Conservation (phyloP, 2,329 filamentous ascomycete species). For the Aspergillus viridinutans region DNA sequence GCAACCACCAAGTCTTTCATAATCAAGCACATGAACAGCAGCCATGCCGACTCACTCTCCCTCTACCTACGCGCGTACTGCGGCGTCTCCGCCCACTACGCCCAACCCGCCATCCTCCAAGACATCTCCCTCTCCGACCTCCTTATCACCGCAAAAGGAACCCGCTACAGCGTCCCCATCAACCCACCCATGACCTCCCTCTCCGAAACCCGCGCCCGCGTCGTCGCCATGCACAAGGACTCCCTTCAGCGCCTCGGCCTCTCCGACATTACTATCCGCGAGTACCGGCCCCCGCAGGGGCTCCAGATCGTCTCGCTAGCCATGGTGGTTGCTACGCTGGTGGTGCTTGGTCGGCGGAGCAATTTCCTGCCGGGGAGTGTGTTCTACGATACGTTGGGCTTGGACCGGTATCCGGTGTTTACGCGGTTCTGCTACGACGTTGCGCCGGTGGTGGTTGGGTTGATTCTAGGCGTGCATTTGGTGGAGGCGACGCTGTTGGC, state of each 20-base stretch:
- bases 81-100: slow-evolving; percentile 52
- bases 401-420: slow-evolving; percentile 55
- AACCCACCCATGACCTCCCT: slow-evolving; percentile 66
- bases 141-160: slow-evolving; percentile 53
- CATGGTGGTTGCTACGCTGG: slow-evolving; percentile 52
- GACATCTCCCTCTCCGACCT: slow-evolving; percentile 64
- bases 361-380: slow-evolving; percentile 52
- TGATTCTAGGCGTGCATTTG: slow-evolving; percentile 62
- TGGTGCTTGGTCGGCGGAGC: slow-evolving; percentile 47
- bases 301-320: slow-evolving; percentile 53
- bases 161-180: slow-evolving; percentile 55
- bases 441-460: slow-evolving; percentile 54
- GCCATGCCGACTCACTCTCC: slow-evolving; percentile 70
- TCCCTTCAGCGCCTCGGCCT: slow-evolving; percentile 59
- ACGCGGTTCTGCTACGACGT: slow-evolving; percentile 55
- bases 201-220: slow-evolving; percentile 62
- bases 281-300: slow-evolving; percentile 49
- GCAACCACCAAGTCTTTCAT: slow-evolving; percentile 50
- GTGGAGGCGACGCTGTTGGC: slow-evolving; percentile 55
- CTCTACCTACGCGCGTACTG: slow-evolving; percentile 74
- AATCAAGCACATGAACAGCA: slow-evolving; percentile 80
- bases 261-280: slow-evolving; percentile 53
- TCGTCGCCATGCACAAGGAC: slow-evolving; percentile 68
- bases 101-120: slow-evolving; percentile 57
- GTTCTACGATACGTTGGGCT: slow-evolving; percentile 47